A percentile compares a stretch with the other conserved stretches of the same genome.
Evolutionary conservation across 495 filamentous ascomycete genomes (phyloP).

Genomic region (Staphylotrichum longicolle): DNA sequence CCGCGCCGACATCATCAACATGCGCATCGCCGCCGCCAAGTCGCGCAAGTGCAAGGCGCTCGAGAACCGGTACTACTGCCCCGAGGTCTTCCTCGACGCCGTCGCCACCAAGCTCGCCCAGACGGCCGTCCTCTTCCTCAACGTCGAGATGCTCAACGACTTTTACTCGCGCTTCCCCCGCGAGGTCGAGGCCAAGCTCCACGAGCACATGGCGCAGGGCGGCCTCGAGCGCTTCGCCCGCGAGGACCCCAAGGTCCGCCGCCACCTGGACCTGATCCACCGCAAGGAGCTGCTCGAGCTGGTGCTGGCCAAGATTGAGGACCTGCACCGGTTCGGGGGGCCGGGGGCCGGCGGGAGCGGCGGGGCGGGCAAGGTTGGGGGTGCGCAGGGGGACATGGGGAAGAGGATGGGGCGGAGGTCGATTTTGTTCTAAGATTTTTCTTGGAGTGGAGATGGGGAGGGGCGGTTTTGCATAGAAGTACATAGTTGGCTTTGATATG

Average conservation of each 20-base stretch:
- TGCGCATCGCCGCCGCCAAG: slow-evolving; percentile 82
- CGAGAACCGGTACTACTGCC: slow-evolving; percentile 93
- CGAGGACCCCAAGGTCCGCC: slow-evolving; percentile 83
- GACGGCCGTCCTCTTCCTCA: slow-evolving; percentile 94
- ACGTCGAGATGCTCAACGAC: slow-evolving; percentile 93
- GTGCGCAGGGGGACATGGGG: background rate
- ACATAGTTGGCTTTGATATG: background rate
- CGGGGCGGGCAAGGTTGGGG: slow-evolving; percentile 2
- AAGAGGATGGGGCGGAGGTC: slow-evolving; percentile 13
- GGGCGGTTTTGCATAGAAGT: slow-evolving; percentile 7
- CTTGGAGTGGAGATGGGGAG: background rate
- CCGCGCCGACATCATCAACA: slow-evolving; percentile 80
- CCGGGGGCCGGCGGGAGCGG: background rate
- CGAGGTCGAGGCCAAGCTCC: slow-evolving; percentile 84
- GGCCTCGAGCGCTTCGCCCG: slow-evolving; percentile 87
- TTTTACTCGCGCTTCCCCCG: slow-evolving; percentile 97
- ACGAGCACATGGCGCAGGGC: slow-evolving; percentile 69
- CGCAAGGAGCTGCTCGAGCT: slow-evolving; percentile 92
- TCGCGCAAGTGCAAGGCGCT: slow-evolving; percentile 77
- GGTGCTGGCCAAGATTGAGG: slow-evolving; percentile 91
- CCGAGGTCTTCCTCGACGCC: slow-evolving; percentile 94
- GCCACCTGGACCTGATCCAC: slow-evolving; percentile 85
- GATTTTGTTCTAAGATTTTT: slow-evolving; percentile 8
- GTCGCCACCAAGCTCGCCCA: slow-evolving; percentile 93
- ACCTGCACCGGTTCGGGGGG: slow-evolving; percentile 71